A percentile compares a stretch with the other conserved stretches of the same genome.
Conservation (phyloP, 2,329 filamentous ascomycete species). For the Ceratocystiopsis sp. region DNA sequence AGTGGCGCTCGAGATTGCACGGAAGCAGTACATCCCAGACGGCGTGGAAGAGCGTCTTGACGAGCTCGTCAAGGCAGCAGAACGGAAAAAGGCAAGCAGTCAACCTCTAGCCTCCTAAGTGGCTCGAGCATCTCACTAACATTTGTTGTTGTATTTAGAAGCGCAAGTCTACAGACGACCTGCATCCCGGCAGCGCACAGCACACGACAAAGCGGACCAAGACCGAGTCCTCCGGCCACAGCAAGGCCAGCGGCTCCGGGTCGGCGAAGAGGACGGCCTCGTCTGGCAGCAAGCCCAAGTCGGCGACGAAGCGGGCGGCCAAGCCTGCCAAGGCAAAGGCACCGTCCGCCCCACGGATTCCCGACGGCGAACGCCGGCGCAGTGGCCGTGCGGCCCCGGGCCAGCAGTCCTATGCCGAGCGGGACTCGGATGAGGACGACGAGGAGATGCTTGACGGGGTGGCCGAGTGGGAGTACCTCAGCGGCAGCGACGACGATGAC, state of each 20-base stretch:
- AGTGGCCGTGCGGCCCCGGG: constrained; percentile 32
- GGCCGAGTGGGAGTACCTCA: constrained; percentile 37
- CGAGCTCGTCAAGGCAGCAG: constrained; percentile 42
- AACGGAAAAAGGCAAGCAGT: constrained; percentile 55
- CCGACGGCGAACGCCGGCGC: constrained; percentile 32
- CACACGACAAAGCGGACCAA: constrained; percentile 24
- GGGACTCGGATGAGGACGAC: constrained; percentile 40
- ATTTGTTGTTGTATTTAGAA: constrained; percentile 23
- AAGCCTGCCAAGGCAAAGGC: neutral
- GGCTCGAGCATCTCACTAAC: neutral
- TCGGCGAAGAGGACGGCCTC: constrained; percentile 17
- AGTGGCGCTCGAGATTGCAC: constrained; percentile 67
- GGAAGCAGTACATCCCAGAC: constrained; percentile 69
- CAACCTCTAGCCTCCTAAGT: neutral
- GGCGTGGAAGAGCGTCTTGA: constrained; percentile 63
- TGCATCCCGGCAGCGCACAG: constrained; percentile 14
- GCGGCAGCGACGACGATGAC: constrained; percentile 16
- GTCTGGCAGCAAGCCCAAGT: constrained; percentile 1
- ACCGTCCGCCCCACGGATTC: constrained; percentile 11
- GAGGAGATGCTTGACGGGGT: constrained; percentile 45
- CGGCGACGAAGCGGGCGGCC: neutral
- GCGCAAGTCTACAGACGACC: constrained; percentile 36
- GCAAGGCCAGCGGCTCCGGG: constrained; percentile 4
- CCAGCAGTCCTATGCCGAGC: constrained; percentile 35
- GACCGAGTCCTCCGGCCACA: constrained; percentile 13